Percentiles rank a stretch among this genome's conserved stretches.
phyloP scores from a whole-genome alignment of 1,139 yeast species.

The Kazachstania sp. region DNA sequence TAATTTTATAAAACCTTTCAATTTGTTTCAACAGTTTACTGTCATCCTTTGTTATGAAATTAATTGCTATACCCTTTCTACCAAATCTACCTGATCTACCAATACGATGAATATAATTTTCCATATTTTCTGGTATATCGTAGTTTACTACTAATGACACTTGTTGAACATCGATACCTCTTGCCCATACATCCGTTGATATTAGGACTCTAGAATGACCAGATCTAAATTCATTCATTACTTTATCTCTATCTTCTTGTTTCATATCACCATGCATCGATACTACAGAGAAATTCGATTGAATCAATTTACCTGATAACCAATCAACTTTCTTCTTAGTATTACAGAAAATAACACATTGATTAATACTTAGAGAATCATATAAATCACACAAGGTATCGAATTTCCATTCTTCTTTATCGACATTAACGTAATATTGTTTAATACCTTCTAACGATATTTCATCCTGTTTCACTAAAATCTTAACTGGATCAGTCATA shows the following conservation, averaged over 20 bases:
- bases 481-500: conserved; percentile 84
- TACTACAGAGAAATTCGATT: conserved; percentile 78
- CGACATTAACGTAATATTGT: conserved; percentile 80
- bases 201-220: conserved; percentile 78
- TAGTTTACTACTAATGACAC: conserved; percentile 91
- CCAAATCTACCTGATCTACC: conserved; percentile 96
- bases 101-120: conserved; percentile 86
- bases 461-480: conserved; percentile 84
- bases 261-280: conserved; percentile 98
- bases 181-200: conserved; percentile 95
- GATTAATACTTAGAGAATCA: conserved; percentile 90
- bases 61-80: conserved; percentile 89
- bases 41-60: conserved; percentile 72
- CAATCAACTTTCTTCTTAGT: conserved; percentile 89
- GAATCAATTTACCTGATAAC: conserved; percentile 69
- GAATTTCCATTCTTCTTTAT: conserved; percentile 90
- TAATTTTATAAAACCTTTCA: conserved; percentile 68
- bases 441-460: conserved; percentile 82
- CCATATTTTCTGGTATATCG: conserved; percentile 78
- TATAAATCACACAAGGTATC: conserved; percentile 89
- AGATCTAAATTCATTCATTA: conserved; percentile 78
- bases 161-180: conserved; percentile 96
- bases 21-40: conserved; percentile 51
- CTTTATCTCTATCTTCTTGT: conserved; percentile 80
- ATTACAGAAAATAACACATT: conserved; percentile 93